phyloP scores from a whole-genome alignment of 192 early-diverging fungal species.

The Backusella tarrabulga region DNA sequence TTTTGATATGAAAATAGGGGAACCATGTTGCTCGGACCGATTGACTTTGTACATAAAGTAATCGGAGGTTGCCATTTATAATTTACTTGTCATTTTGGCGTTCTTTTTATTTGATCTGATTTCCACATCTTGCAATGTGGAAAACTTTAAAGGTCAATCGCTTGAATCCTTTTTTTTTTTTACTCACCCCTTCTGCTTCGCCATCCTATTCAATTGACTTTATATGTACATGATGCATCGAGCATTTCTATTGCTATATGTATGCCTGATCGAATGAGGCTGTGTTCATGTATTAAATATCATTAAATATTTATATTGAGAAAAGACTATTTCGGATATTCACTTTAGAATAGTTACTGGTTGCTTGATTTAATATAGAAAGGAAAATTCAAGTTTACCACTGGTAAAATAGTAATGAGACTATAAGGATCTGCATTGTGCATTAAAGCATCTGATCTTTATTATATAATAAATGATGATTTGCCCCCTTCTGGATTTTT shows the following conservation, averaged over 20 bases:
- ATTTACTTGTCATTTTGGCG: background rate
- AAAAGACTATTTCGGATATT: background rate
- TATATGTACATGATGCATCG: background rate
- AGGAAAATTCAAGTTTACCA: background rate
- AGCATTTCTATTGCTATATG: background rate
- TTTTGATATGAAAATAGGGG: background rate
- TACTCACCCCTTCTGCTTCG: background rate
- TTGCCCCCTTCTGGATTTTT: background rate
- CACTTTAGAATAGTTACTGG: background rate
- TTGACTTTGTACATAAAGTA: background rate
- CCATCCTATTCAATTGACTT: background rate
- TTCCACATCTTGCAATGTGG: background rate
- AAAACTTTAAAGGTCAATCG: background rate
- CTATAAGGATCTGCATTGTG: background rate
- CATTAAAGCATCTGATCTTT: constrained; percentile 2
- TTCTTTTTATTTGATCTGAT: background rate
- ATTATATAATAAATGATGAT: background rate
- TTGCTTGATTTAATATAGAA: background rate
- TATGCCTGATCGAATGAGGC: background rate
- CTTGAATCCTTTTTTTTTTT: background rate
- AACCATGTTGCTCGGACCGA: background rate
- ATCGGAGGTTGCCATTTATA: background rate
- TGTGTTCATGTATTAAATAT: background rate
- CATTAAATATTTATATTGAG: background rate
- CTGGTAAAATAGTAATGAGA: background rate